phyloP scores from a whole-genome alignment of 108 stramenopile species.

The Nannochloropsis oceanica region DNA sequence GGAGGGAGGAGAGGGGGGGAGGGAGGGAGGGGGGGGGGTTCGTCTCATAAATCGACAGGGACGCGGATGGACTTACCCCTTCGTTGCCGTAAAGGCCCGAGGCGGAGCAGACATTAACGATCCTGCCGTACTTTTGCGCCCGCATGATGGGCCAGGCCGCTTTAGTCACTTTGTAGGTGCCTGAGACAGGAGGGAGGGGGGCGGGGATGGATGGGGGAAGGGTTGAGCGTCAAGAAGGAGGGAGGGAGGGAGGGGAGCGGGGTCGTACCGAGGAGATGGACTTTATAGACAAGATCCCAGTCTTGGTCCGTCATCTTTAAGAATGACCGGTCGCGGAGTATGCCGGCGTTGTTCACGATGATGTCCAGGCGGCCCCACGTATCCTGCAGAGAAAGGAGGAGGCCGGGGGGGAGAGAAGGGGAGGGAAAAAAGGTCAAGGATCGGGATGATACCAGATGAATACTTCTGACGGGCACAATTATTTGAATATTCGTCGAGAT shows the following conservation, averaged over 20 bases:
- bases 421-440: background rate
- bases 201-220: no score
- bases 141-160: slow-evolving; percentile 26
- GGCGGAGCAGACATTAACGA: slow-evolving; percentile 18
- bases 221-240: background rate
- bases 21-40: background rate
- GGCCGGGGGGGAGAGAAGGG: background rate
- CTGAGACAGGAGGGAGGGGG: background rate
- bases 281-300: slow-evolving; percentile 21
- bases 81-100: slow-evolving; percentile 31
- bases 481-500: no score
- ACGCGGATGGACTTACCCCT: background rate
- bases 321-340: slow-evolving; percentile 27
- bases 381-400: background rate
- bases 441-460: no score
- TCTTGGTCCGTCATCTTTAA: slow-evolving; percentile 28
- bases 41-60: slow-evolving; percentile 21
- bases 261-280: slow-evolving; percentile 8
- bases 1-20: background rate
- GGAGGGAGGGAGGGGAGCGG: background rate
- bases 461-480: no score
- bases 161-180: slow-evolving; percentile 16
- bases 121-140: slow-evolving; percentile 24
- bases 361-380: slow-evolving; percentile 18
- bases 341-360: slow-evolving; percentile 36